These are phyloP conservation scores for Calycina marina DNA, from an alignment of 2,329 filamentous ascomycete species.

Conservation along the genomic window DNA sequence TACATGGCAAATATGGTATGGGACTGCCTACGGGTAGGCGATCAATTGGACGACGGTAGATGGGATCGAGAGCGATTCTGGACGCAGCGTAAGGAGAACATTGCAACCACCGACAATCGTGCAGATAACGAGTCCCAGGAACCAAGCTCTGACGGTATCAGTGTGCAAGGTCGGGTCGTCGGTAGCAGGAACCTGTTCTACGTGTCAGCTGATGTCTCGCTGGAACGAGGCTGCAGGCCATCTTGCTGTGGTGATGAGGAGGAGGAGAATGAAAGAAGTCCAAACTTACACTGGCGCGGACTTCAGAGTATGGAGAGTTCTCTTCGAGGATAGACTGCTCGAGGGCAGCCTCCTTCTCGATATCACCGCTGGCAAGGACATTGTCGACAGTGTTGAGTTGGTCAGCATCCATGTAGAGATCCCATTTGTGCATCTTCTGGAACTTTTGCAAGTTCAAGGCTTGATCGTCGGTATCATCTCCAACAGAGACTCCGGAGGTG, in stretches of 20 bases:
- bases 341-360: conserved; percentile 5
- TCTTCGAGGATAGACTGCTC: conserved; percentile 5
- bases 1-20: too few relatives aligned
- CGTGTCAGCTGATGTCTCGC: too few relatives aligned
- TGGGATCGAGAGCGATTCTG: conserved; percentile 28
- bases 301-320: conserved; percentile 9
- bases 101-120: conserved; percentile 15
- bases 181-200: conserved; percentile 8
- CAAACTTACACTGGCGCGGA: neutral
- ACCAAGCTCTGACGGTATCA: conserved; percentile 51
- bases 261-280: neutral
- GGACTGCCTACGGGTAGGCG: conserved; percentile 24
- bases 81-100: conserved; percentile 19
- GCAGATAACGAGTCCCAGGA: conserved; percentile 25
- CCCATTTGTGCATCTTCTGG: conserved; percentile 1
- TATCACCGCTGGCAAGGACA: conserved; percentile 2
- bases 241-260: neutral
- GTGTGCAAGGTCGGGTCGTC: conserved; percentile 29
- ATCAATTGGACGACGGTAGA: conserved; percentile 18
- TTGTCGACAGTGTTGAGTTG: conserved; percentile 4
- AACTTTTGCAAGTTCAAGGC: neutral
- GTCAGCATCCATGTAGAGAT: conserved; percentile 6
- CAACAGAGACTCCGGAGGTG: neutral
- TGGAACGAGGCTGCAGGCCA: too few relatives aligned
- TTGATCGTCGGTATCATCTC: neutral